Evolutionary conservation across 441 rosid species (phyloP), one percentile per base, ranked within the genome.

Genomic region (Adansonia madagascariensis): DNA sequence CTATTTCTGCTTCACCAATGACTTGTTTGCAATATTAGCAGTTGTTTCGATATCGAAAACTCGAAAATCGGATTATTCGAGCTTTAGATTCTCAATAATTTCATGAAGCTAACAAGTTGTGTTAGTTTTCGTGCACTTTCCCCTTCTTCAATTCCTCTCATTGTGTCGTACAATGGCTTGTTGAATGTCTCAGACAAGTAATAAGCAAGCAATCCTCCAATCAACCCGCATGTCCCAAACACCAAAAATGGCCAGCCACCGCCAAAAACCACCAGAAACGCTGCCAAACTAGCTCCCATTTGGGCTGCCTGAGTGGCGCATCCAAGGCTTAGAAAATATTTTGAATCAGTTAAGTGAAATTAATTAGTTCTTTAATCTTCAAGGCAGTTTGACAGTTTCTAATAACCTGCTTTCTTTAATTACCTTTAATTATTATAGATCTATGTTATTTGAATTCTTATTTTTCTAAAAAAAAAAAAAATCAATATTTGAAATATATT

Each of bases 221-320:
- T 71, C 41, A 93, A 44, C 14, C 91, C 98, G 8, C 92, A 93
- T 6, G 77, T 78, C 11, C 89, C 90, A 76, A 95, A 95, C 46
- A 91, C 88, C 0, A 85, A 74, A 82, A 95, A 95, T 6, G 98
- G 97, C 3, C 87, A 22, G 3, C 82, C 82, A 0, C 93, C 92
- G 0, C 98, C 95, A 80, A 88, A 75, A 78, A 91, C 93, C 79
- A 95, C 98, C 78, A 95, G 93, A 31, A 95, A 69, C 0, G 98
- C 98, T 8, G 92, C 94, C 77, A 93, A 76, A 11, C 93, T 91
- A 14, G 98, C 98, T 49, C 98, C 98, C 88, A 91, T 86, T 61
- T 95, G 97, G 2, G 91, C 79, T 1, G 94, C 91, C 74, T 91
- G 98, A 20, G 98, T 85, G 3, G 94, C 91, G 18, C 91, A 85